A percentile compares a stretch with the other conserved stretches of the same genome.
Evolutionary conservation across 495 filamentous ascomycete genomes (phyloP).

Genomic region (Tuber melanosporum): DNA sequence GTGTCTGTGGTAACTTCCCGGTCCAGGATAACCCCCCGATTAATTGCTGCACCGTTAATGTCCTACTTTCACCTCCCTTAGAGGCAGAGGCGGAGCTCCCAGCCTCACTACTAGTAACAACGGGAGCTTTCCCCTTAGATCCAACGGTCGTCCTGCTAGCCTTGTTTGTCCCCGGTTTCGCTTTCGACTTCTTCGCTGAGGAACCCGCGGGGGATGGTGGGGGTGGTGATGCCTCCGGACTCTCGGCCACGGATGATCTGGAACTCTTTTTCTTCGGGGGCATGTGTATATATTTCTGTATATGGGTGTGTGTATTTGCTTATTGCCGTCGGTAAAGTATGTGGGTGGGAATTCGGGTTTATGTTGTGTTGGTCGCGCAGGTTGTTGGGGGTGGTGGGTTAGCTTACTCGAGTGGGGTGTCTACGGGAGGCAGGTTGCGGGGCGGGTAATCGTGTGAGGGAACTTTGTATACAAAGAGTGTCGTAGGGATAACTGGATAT

Average conservation of each 20-base stretch:
- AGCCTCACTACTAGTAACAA: neutral
- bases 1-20: slow-evolving; percentile 85
- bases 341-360: neutral
- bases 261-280: neutral
- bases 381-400: neutral
- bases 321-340: neutral
- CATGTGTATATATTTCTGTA: neutral
- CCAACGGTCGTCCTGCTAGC: neutral
- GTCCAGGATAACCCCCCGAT: slow-evolving; percentile 97
- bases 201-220: neutral
- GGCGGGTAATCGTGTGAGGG: neutral
- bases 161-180: neutral
- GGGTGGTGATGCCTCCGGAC: neutral
- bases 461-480: too few relatives aligned
- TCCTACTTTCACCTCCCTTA: slow-evolving; percentile 8
- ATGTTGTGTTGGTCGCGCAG: neutral
- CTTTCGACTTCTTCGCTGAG: neutral
- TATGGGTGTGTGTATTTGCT: neutral
- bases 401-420: neutral
- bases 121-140: neutral
- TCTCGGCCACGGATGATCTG: neutral
- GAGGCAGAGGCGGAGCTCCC: neutral
- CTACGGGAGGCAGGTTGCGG: neutral
- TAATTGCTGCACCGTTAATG: slow-evolving; percentile 43
- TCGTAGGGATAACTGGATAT: neutral